A percentile compares a stretch with the other conserved stretches of the same genome.
Conservation (phyloP, 2,329 filamentous ascomycete species). For the Helotiales sp. region DNA sequence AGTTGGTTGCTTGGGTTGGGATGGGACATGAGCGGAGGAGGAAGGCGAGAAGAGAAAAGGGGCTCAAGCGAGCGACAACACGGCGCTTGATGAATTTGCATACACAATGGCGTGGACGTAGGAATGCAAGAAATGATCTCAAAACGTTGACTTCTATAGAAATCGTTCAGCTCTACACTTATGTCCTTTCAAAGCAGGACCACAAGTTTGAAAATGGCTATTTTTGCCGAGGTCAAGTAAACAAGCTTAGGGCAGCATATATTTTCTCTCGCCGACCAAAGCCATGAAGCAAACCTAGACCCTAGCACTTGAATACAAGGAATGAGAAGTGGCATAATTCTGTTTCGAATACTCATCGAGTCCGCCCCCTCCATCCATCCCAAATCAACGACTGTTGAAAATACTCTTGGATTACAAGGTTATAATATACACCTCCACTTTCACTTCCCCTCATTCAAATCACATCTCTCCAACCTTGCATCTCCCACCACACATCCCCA, state of each 20-base stretch:
- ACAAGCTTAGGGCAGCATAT: background rate
- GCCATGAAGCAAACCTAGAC: too few relatives aligned
- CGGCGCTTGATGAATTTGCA: background rate
- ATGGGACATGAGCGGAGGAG: too few relatives aligned
- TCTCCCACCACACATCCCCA: conserved; percentile 2
- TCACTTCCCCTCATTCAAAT: background rate
- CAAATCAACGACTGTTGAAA: background rate
- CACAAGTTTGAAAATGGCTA: too few relatives aligned
- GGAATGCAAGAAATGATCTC: background rate
- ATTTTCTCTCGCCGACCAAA: too few relatives aligned
- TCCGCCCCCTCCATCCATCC: background rate
- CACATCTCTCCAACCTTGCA: background rate
- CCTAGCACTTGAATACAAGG: too few relatives aligned
- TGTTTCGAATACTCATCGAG: background rate
- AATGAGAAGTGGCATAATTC: background rate
- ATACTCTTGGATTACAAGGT: conserved; percentile 11
- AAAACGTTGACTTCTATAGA: background rate
- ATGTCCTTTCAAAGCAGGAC: too few relatives aligned
- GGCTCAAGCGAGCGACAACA: background rate
- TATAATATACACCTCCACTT: conserved; percentile 17
- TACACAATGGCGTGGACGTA: background rate
- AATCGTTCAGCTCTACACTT: too few relatives aligned
- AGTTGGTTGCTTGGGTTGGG: too few relatives aligned
- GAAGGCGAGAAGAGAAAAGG: background rate
- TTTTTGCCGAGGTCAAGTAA: background rate